These are phyloP conservation scores for Plasmodium malariae DNA, from an alignment of 169 alveolate species.

Conservation along the genomic window DNA sequence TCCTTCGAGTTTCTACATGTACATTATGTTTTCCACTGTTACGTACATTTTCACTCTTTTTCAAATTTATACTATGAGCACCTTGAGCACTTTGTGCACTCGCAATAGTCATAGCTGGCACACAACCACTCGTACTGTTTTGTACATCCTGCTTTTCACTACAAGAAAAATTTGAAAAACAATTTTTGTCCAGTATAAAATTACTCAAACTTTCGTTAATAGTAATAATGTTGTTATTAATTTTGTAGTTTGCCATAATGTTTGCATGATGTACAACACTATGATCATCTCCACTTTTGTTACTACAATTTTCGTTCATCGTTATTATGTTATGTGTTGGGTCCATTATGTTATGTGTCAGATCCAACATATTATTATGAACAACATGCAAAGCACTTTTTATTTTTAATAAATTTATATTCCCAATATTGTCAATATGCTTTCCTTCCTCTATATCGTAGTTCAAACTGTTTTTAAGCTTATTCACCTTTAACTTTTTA, in stretches of 20 bases:
- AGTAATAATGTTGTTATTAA: neutral
- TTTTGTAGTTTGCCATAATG: conserved; percentile 5
- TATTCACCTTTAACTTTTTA: neutral
- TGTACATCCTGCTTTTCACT: conserved; percentile 2
- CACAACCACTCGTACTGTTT: neutral
- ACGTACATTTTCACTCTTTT: conserved; percentile 12
- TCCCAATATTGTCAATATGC: neutral
- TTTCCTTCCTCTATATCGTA: conserved; percentile 1
- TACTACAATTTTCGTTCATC: neutral
- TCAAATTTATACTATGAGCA: neutral
- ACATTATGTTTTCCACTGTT: neutral
- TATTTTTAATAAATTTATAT: neutral
- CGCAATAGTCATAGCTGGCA: neutral
- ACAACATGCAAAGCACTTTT: neutral
- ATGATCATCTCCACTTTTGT: neutral
- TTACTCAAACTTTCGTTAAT: conserved; percentile 11
- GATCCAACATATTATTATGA: too few relatives aligned
- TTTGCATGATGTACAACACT: too few relatives aligned
- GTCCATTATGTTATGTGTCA: neutral
- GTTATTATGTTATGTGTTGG: neutral
- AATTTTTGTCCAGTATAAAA: conserved; percentile 11
- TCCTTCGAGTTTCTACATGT: neutral
- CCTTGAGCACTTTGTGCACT: neutral
- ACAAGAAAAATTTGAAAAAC: conserved; percentile 18
- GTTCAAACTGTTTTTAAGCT: neutral